Evolutionary conservation across 108 stramenopile species (phyloP).

Genomic region (Aurantiochytrium sp.): DNA sequence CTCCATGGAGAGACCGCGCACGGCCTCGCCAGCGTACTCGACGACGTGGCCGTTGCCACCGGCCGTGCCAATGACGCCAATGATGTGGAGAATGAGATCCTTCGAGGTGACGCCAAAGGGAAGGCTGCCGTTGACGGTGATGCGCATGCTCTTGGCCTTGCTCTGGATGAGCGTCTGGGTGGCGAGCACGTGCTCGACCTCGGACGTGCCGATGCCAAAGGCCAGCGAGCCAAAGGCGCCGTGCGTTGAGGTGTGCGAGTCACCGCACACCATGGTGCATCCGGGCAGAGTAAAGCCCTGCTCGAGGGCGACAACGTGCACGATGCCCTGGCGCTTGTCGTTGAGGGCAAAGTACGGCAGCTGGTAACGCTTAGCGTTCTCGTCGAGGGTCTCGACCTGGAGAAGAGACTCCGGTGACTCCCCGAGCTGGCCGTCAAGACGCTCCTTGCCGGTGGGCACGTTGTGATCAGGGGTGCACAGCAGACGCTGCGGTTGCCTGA

Average conservation of each 20-base stretch:
- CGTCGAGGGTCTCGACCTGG: constrained; percentile 64
- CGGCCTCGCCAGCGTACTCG: constrained; percentile 81
- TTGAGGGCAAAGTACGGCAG: constrained; percentile 77
- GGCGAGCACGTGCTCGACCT: constrained; percentile 89
- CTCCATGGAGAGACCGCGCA: constrained; percentile 70
- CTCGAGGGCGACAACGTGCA: constrained; percentile 88
- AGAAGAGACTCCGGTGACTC: constrained; percentile 26
- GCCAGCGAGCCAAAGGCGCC: constrained; percentile 88
- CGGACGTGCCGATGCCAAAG: constrained; percentile 89
- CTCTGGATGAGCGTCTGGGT: constrained; percentile 81
- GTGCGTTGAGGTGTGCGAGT: constrained; percentile 86
- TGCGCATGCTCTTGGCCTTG: constrained; percentile 83
- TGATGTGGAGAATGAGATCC: constrained; percentile 82
- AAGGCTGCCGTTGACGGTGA: constrained; percentile 69
- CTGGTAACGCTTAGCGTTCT: constrained; percentile 71
- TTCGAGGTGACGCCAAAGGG: constrained; percentile 77
- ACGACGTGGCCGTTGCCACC: constrained; percentile 89
- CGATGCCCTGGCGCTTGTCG: constrained; percentile 86
- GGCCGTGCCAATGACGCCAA: constrained; percentile 82
- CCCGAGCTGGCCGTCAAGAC: constrained; percentile 50
- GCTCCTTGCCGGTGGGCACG: constrained; percentile 63
- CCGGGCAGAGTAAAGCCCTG: constrained; percentile 91
- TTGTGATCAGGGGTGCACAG: constrained; percentile 88
- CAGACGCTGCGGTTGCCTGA: constrained; percentile 86
- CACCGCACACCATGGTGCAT: constrained; percentile 78